phyloP scores from a whole-genome alignment of 2,329 filamentous ascomycete genomes.

The Dryadomyces sulphureus region DNA sequence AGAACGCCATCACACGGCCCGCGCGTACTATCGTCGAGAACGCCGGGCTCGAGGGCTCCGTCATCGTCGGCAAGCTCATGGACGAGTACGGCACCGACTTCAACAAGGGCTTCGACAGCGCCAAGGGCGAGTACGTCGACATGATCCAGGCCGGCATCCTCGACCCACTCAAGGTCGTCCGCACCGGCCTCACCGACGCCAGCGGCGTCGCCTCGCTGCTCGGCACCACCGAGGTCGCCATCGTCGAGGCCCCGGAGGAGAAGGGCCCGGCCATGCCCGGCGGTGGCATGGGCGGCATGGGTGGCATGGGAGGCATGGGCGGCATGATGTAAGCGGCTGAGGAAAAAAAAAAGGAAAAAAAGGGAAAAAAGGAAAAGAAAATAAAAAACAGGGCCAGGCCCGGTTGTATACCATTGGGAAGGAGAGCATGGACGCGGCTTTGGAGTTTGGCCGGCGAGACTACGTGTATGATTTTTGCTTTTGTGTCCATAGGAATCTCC shows the following conservation, averaged over 20 bases:
- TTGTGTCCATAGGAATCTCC: not conserved
- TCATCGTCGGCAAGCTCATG: conserved; percentile 94
- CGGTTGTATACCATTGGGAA: not conserved
- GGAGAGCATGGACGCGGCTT: not conserved
- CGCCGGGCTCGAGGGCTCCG: conserved; percentile 86
- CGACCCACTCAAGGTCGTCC: conserved; percentile 98
- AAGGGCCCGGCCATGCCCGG: conserved; percentile 51
- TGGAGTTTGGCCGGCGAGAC: conserved; percentile 7
- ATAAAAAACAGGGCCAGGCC: not conserved
- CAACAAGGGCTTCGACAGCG: conserved; percentile 95
- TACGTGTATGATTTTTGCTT: conserved; percentile 2
- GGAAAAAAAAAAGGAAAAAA: too few relatives aligned
- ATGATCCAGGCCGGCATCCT: conserved; percentile 97
- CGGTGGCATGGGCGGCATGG: conserved; percentile 50
- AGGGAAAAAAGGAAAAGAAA: not conserved
- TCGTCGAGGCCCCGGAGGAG: conserved; percentile 90
- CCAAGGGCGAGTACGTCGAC: conserved; percentile 96
- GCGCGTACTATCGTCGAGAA: conserved; percentile 96
- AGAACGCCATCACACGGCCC: conserved; percentile 92
- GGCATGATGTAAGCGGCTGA: conserved; percentile 35
- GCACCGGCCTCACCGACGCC: conserved; percentile 87
- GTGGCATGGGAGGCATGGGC: conserved; percentile 39
- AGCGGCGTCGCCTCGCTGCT: conserved; percentile 93
- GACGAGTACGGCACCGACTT: conserved; percentile 87
- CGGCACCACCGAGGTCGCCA: conserved; percentile 94